Evolutionary conservation across 1,284 basidiomycete species (phyloP), one percentile per base, ranked within the genome.

Genomic region (Naganishia albida): DNA sequence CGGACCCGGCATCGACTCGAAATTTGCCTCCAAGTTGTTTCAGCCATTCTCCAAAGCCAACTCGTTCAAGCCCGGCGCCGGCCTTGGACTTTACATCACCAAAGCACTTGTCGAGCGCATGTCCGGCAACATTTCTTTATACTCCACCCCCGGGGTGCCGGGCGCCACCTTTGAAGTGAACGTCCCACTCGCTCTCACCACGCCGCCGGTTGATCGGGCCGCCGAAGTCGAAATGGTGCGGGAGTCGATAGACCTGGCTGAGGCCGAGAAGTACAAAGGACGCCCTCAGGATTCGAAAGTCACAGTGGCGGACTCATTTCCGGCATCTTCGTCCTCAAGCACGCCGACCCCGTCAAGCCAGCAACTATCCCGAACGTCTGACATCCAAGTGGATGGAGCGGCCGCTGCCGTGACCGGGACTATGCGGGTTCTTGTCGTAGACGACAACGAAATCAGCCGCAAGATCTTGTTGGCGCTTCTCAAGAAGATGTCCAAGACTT

Each of bases 41-140:
- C 67, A 72, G 42, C 71, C 73, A 18, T 74, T 74, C 68, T 72
- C 70, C 20, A 73, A 74, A 56, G 66, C 64, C 40, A 68, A 72
- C 51, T 34, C 63, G 2, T 66, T 70, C 51, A 65, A 66, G 28
- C 69, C 70, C 30, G 73, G 73, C 7, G 70, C 73, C n/a, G 73
- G 73, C 6, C 62, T 74, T 13, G 73, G 73, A 0, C 48, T 73
- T 28, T 70, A 69, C 64, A 74, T 74, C 54, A 72, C 71, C n/a
- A 68, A 70, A 51, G 53, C 52, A 16, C 60, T 74, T 8, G 69
- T 70, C 13, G 68, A 69, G 0, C 66, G 70, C 2, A 72, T 74
- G 70, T 68, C 67, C 39, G 73, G 73, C 34, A 65, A n/a, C n/a
- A 40, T 55, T 23, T 67, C 44, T 12, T 43, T 72, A 3, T 43